Conservation (phyloP, 2,329 filamentous ascomycete genomes). For the Pyricularia grisea region DNA sequence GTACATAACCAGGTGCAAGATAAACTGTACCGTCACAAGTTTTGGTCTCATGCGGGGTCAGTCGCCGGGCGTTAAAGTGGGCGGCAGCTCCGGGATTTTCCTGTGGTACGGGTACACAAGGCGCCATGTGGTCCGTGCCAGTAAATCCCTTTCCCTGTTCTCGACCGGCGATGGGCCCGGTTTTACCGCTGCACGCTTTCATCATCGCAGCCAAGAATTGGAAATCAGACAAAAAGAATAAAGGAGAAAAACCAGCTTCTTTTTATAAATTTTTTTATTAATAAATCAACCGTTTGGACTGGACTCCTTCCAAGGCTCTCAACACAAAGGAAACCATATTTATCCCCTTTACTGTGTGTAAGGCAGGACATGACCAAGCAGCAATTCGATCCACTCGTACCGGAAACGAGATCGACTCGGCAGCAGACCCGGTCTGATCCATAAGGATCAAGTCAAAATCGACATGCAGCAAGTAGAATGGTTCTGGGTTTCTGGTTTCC, state of each 20-base stretch:
- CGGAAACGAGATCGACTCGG: neutral
- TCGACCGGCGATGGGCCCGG: neutral
- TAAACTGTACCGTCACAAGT: neutral
- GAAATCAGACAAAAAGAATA: neutral
- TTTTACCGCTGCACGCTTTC: neutral
- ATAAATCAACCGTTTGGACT: neutral
- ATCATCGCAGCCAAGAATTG: neutral
- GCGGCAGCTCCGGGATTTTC: neutral
- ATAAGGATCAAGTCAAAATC: too few relatives aligned
- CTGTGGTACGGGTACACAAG: neutral
- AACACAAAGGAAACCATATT: neutral
- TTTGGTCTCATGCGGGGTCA: neutral
- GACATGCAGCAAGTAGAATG: neutral
- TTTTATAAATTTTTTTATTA: neutral
- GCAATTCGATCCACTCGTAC: neutral
- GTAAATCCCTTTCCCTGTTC: neutral
- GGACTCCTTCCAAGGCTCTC: neutral
- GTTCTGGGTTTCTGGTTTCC: neutral
- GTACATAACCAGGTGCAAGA: neutral
- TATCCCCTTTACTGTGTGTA: neutral
- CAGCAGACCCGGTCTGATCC: too few relatives aligned
- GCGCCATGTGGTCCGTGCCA: neutral
- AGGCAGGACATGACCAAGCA: neutral
- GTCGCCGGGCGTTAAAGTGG: neutral
- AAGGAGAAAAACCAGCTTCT: neutral